Evolutionary conservation across 352 stramenopile species (phyloP).

Genomic region (Pythium biforme): DNA sequence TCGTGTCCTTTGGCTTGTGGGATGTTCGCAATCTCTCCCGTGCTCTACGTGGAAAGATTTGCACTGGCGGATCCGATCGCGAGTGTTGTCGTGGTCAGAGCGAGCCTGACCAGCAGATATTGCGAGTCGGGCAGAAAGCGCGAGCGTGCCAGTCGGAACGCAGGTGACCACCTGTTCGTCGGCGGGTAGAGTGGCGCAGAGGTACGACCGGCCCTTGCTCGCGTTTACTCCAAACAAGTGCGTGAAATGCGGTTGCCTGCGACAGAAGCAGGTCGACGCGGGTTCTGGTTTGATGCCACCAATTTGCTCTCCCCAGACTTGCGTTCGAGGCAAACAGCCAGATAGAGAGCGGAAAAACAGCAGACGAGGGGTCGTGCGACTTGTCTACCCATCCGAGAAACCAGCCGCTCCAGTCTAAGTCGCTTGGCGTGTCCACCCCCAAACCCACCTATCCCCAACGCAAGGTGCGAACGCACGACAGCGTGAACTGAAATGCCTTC

Average conservation of each 20-base stretch:
- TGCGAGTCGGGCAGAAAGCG: constrained; percentile 5
- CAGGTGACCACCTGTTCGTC: constrained; percentile 18
- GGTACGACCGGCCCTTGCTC: constrained; percentile 21
- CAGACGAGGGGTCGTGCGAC: constrained; percentile 29
- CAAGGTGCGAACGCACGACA: constrained; percentile 20
- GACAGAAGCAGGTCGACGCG: constrained; percentile 20
- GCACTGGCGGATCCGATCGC: neutral
- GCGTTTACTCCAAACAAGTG: constrained; percentile 2
- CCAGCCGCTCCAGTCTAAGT: constrained; percentile 24
- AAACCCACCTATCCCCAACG: constrained; percentile 13
- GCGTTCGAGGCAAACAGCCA: constrained; percentile 13
- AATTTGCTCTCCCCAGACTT: neutral
- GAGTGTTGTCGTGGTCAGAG: neutral
- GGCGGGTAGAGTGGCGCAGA: neutral
- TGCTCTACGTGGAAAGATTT: constrained; percentile 15
- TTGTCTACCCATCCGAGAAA: constrained; percentile 28
- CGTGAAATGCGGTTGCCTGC: constrained; percentile 9
- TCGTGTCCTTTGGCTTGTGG: neutral
- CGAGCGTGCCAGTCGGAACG: constrained; percentile 13
- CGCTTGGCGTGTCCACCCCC: constrained; percentile 18
- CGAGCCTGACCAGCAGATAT: constrained; percentile 10
- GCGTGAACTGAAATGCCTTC: constrained; percentile 7
- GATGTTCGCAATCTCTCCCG: constrained; percentile 5
- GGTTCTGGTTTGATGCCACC: constrained; percentile 20
- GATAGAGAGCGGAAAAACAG: constrained; percentile 14